Base-by-base conservation (phyloP, 176 grass and related monocot genomes). In the Musa beccarii region DNA sequence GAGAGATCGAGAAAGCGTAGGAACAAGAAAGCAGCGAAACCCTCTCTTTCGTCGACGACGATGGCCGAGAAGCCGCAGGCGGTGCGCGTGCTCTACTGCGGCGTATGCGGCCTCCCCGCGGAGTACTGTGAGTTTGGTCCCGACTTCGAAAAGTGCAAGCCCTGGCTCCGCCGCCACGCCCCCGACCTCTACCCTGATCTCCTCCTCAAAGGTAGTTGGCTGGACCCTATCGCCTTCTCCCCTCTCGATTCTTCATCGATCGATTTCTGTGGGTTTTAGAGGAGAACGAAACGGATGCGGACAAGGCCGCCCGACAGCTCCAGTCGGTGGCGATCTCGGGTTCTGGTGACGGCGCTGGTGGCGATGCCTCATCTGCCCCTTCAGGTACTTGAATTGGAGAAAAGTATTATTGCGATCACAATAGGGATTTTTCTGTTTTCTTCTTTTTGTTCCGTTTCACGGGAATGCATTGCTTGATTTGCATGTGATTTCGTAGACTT, bases 111-210 rank as follows among this genome's bases (percentile, higher is more conserved):
- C 52, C 90, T 99, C 54, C 91, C 91, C 17, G 86, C 96, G 0
- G 96, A 95, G 81, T 99, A 99, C 90, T 95, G 96, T 85, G 96
- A 99, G 89, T 99, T 99, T 79, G 89, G 91, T n/a, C 81, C 96
- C 43, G 96, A 99, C 84, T 99, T 99, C 85, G 89, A 95, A 79
- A 88, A 86, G 83, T 99, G 96, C 83, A 99, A 99, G 76, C 96
- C 87, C 50, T 99, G 96, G 96, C 91, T 99, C 16, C 96, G 89
- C 80, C 76, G 78, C 11, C 71, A 99, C 76, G 96, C 86, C 9
- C 89, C 96, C 15, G 83, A 90, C 51, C 88, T 99, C 76, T 95
- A 95, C 82, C 91, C 96, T 9, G 96, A 89, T 65, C 85, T 90
- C 21, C 89, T 92, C 52, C 16, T 86, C 75, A 77, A 66, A 77